These are phyloP conservation scores for Penicillium corylophilum DNA, from an alignment of 2,329 filamentous ascomycete species.

Conservation along the genomic window DNA sequence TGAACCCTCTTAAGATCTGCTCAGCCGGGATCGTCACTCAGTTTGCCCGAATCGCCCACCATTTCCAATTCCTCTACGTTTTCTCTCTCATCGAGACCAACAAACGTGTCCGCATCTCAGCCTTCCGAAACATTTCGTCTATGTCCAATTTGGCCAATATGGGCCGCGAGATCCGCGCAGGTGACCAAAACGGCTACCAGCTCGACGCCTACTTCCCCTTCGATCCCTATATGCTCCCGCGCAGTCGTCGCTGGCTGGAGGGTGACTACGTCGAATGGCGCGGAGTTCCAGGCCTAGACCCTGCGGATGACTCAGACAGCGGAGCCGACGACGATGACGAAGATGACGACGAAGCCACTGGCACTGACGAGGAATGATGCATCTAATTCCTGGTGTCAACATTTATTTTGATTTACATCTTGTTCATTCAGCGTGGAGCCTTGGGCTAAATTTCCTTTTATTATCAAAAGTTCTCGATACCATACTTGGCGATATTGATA, in stretches of 20 bases:
- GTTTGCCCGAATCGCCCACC: slow-evolving; percentile 83
- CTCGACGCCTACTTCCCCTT: slow-evolving; percentile 96
- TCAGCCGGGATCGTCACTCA: slow-evolving; percentile 86
- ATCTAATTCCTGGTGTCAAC: not conserved
- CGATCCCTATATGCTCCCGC: slow-evolving; percentile 88
- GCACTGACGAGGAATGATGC: slow-evolving; percentile 42
- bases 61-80: slow-evolving; percentile 85
- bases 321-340: slow-evolving; percentile 37
- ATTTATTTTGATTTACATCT: slow-evolving; percentile 9
- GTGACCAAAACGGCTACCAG: slow-evolving; percentile 76
- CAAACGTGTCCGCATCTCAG: slow-evolving; percentile 79
- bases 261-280: slow-evolving; percentile 80
- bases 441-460: slow-evolving; percentile 14
- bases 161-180: slow-evolving; percentile 55
- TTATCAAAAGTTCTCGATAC: slow-evolving; percentile 20
- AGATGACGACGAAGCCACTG: slow-evolving; percentile 42
- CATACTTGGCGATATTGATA: slow-evolving; percentile 12
- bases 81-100: slow-evolving; percentile 87
- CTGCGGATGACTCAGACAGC: slow-evolving; percentile 51
- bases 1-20: slow-evolving; percentile 95
- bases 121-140: slow-evolving; percentile 53
- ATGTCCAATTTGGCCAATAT: slow-evolving; percentile 42
- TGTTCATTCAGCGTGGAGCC: slow-evolving; percentile 30
- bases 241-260: slow-evolving; percentile 84
- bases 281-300: slow-evolving; percentile 67